Conservation (phyloP, 1,284 basidiomycete genomes). For the Pseudozyma tsukubaensis region DNA sequence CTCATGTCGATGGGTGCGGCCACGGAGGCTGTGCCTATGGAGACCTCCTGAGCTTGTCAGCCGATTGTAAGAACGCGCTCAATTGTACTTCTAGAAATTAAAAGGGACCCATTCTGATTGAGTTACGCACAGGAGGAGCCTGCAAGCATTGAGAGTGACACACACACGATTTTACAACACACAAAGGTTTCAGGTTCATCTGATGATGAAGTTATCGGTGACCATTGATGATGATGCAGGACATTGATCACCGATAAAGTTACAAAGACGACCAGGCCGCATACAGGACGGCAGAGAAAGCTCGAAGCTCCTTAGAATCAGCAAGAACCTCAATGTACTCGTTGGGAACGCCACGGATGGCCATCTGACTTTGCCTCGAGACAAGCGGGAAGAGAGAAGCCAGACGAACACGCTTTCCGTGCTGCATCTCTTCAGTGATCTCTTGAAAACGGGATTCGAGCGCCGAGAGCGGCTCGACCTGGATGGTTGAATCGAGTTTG, state of each 20-base stretch:
- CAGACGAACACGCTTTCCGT: constrained; percentile 74
- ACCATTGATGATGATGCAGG: neutral
- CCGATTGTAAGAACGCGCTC: neutral
- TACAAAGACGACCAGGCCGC: constrained; percentile 68
- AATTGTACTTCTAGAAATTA: constrained; percentile 31
- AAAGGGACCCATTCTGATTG: constrained; percentile 1
- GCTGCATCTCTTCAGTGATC: constrained; percentile 52
- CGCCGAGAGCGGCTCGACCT: constrained; percentile 36
- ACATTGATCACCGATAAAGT: constrained; percentile 4
- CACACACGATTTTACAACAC: too few species aligned
- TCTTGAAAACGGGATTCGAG: constrained; percentile 71
- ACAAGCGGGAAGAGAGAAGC: constrained; percentile 82
- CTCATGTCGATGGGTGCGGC: constrained; percentile 30
- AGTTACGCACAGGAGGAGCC: too few species aligned
- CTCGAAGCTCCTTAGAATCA: constrained; percentile 71
- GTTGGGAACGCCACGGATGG: constrained; percentile 80
- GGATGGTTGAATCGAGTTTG: constrained; percentile 23
- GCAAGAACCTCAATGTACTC: constrained; percentile 76
- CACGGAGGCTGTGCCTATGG: constrained; percentile 40
- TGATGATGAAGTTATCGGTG: neutral
- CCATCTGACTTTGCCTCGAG: constrained; percentile 79
- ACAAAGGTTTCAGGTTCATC: too few species aligned
- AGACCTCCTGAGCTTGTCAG: constrained; percentile 30
- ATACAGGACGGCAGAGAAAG: constrained; percentile 72
- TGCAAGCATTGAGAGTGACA: too few species aligned